Evolutionary conservation across 1,139 yeast species (phyloP).

Genomic region (Candida frijolesensis): DNA sequence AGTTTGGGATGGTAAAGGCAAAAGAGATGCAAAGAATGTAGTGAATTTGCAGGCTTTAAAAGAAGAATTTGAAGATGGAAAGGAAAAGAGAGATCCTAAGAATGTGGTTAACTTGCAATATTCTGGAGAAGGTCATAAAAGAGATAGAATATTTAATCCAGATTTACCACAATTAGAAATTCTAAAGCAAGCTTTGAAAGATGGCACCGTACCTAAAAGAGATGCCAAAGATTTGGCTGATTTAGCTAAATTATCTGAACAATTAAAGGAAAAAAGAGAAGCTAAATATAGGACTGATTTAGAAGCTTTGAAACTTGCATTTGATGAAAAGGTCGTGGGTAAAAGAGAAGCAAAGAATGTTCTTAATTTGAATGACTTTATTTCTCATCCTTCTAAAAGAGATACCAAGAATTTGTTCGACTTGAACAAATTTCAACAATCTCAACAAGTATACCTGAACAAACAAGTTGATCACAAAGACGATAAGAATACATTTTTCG

Average conservation of each 20-base stretch:
- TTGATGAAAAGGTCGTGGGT: slow-evolving; percentile 2
- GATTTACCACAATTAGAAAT: slow-evolving; percentile 16
- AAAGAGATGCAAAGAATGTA: slow-evolving; percentile 25
- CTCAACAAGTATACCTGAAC: slow-evolving; percentile 8
- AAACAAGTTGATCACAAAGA: slow-evolving; percentile 7
- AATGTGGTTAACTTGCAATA: slow-evolving; percentile 20
- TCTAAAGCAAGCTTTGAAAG: slow-evolving; percentile 7
- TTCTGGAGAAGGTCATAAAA: not conserved
- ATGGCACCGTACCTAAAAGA: slow-evolving; percentile 16
- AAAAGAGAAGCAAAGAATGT: slow-evolving; percentile 27
- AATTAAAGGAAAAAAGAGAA: slow-evolving; percentile 18
- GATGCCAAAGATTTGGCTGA: slow-evolving; percentile 23
- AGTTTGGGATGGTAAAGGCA: slow-evolving; percentile 7
- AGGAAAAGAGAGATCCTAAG: not conserved
- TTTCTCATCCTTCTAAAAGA: slow-evolving; percentile 15
- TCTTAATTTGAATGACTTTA: slow-evolving; percentile 19
- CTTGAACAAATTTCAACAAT: slow-evolving; percentile 12
- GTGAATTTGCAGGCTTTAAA: slow-evolving; percentile 10
- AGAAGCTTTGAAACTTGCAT: slow-evolving; percentile 7
- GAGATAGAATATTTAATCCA: not conserved
- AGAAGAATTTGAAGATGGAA: not conserved
- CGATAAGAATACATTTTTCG: slow-evolving; percentile 6
- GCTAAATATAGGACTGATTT: slow-evolving; percentile 24
- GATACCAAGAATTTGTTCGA: slow-evolving; percentile 23
- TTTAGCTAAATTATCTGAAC: slow-evolving; percentile 8